Evolutionary conservation across 805 yeast genomes (phyloP).

Genomic region (Teunomyces atbi): DNA sequence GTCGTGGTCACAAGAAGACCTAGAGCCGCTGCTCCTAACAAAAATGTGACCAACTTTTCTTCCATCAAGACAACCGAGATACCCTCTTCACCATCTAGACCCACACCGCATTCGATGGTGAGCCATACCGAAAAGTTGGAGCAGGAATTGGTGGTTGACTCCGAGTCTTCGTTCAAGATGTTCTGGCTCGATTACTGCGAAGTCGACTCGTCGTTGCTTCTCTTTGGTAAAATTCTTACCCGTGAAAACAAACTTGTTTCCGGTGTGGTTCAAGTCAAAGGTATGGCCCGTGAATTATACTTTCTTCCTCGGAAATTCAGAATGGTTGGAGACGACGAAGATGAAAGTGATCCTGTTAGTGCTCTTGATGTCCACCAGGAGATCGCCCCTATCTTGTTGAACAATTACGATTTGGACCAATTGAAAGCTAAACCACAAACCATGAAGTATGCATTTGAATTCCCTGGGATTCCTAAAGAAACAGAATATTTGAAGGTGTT

Average conservation of each 20-base stretch:
- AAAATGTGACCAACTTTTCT: conserved; percentile 41
- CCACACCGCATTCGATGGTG: conserved; percentile 14
- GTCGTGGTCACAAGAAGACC: conserved; percentile 54
- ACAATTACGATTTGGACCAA: conserved; percentile 57
- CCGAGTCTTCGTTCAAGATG: conserved; percentile 52
- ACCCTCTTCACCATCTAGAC: conserved; percentile 20
- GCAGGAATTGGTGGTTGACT: conserved; percentile 19
- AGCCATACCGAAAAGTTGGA: conserved; percentile 36
- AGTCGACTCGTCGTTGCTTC: conserved; percentile 60
- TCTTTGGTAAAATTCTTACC: conserved; percentile 79
- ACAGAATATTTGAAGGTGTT: conserved; percentile 76
- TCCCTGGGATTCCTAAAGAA: conserved; percentile 73
- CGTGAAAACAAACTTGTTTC: conserved; percentile 61
- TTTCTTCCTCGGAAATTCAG: conserved; percentile 64
- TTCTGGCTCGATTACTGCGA: conserved; percentile 92
- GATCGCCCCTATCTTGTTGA: conserved; percentile 62
- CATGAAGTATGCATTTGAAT: conserved; percentile 86
- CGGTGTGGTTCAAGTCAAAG: conserved; percentile 72
- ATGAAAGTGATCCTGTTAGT: conserved; percentile 35
- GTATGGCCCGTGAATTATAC: conserved; percentile 67
- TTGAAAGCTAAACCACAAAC: conserved; percentile 69
- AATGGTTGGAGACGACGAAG: conserved; percentile 41
- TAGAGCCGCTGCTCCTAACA: conserved; percentile 39
- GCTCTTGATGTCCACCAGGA: conserved; percentile 77
- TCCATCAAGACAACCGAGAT: conserved; percentile 30